Base-by-base conservation (phyloP, 1,284 basidiomycete genomes). In the Sporisorium graminicola region DNA sequence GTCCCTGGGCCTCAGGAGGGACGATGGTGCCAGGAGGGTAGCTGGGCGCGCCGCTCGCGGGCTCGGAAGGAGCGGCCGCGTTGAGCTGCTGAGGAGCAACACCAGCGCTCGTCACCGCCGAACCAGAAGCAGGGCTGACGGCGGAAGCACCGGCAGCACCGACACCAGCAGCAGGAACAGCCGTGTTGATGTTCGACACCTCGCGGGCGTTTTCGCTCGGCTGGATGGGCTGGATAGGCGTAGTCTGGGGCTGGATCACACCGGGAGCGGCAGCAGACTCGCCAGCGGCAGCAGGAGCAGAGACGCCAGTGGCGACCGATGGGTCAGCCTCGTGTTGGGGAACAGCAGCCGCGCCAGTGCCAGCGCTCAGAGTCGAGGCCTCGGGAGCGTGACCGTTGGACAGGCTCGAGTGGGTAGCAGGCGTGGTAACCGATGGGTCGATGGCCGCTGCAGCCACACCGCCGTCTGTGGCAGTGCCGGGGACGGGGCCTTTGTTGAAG, bases 401-500 rank as follows among this genome's bases (percentile, higher is more conserved):
- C 24, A 59, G 24, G 9, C 27, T 24, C 33, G 65, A 60, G 40
- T 59, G 60, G 10, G 37, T 46, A 24, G 50, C 47, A n/a, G 72
- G 72, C 5, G 58, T 50, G 50, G 65, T 72, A 26, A 76, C 13
- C 35, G 64, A 52, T 31, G 74, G 47, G 65, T 76, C 74, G 35
- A 72, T 22, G 29, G 57, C 35, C 50, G 70, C 65, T 20, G 75
- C 55, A 51, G 67, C 70, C 13, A 50, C 65, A 55, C 62, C 70
- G 33, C 57, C 61, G 18, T 69, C 69, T 35, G 58, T 53, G n/a
- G 61, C 65, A 16, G 56, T 59, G 16, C 51, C 64, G 49, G 46
- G 24, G 14, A 49, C 44, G n/a, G 54, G 37, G 29, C 55, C 58
- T 37, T 56, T 64, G 40, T 58, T 55, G 46, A 43, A 16, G 40